These are phyloP conservation scores for Apiotrichum mycotoxinovorans DNA, from an alignment of 1,284 basidiomycete species.

Conservation along the genomic window DNA sequence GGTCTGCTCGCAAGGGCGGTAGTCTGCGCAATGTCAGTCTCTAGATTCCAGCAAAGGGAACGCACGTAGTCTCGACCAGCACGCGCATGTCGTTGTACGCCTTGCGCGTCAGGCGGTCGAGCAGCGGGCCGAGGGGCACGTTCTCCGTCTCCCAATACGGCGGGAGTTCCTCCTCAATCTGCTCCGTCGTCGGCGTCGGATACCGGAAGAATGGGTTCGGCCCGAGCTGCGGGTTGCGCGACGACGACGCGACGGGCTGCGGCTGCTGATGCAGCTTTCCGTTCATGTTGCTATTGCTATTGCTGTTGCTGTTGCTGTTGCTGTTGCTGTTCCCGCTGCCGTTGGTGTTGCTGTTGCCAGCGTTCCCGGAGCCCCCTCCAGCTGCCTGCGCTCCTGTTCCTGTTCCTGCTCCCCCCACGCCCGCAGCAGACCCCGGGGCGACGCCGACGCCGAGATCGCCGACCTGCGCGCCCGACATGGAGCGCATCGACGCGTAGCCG, in stretches of 20 bases:
- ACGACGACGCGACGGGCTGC: conserved; percentile 17
- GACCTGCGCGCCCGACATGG: neutral
- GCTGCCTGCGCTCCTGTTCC: too few species aligned
- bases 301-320: neutral
- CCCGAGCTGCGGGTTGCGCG: conserved; percentile 39
- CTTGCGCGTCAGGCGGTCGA: conserved; percentile 36
- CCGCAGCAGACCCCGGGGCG: too few species aligned
- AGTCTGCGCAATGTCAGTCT: conserved; percentile 19
- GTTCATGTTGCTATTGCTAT: neutral
- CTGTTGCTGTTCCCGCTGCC: neutral
- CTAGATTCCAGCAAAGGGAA: neutral
- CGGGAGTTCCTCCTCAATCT: conserved; percentile 43
- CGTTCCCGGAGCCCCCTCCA: too few species aligned
- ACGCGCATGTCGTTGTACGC: conserved; percentile 36
- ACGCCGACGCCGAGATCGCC: neutral
- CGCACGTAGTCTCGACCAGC: conserved; percentile 37
- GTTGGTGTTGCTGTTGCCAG: neutral
- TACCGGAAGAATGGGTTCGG: conserved; percentile 41
- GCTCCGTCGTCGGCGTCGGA: conserved; percentile 35
- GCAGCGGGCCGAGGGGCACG: conserved; percentile 33
- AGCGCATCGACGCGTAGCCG: neutral
- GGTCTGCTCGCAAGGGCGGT: conserved; percentile 21
- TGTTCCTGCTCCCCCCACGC: too few species aligned
- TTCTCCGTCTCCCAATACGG: conserved; percentile 42
- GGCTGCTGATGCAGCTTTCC: conserved; percentile 13